Base-by-base conservation (phyloP, 2,329 filamentous ascomycete species). In the Hirsutella rhossiliensis region DNA sequence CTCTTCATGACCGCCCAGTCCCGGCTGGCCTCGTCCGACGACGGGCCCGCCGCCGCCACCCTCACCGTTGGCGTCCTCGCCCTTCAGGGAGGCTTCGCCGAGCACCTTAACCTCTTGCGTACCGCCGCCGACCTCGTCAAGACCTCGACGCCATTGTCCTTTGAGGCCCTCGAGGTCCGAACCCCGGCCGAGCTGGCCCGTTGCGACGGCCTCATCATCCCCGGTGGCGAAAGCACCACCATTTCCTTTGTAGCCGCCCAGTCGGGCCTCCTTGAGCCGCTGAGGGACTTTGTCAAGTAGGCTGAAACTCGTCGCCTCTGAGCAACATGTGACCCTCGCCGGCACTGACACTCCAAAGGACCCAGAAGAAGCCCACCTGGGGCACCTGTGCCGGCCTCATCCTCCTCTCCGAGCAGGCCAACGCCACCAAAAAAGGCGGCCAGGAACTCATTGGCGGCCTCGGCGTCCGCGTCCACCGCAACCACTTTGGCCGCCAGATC, bases 371-470 rank as follows among this genome's bases (percentile, higher is more conserved):
- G 54, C 89, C 89, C 11, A 86, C 84, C 20, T 98, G 90, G 90
- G 92, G 92, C 45, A 97, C 92, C 18, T 98, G 92, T 62, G 92
- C 92, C 12, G 92, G 92, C 11, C 75, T 97, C 45, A 96, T 98
- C 53, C 69, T 97, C 41, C 80, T 98, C 41, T 84, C 88, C 2
- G 85, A 95, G 56, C 80, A 84, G 46, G 90, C 88, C 41, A 94
- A 90, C 61, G 78, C 82, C 49, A 88, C 86, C 32, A 97, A 96
- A 61, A 81, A 84, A 56, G 88, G 87, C 38, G 90, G 90, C 0
- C 92, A 97, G 62, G 87, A 95, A 47, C 74, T 97, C 43, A 87
- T 98, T 49, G 92, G 92, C 13, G 92, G 92, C 3, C 73, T 98
- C 32, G 82, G 88, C 56, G 89, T 98, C 31, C 75, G 87, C 39